Evolutionary conservation across 2,329 filamentous ascomycete species (phyloP).

Genomic region (Claviceps pusilla): DNA sequence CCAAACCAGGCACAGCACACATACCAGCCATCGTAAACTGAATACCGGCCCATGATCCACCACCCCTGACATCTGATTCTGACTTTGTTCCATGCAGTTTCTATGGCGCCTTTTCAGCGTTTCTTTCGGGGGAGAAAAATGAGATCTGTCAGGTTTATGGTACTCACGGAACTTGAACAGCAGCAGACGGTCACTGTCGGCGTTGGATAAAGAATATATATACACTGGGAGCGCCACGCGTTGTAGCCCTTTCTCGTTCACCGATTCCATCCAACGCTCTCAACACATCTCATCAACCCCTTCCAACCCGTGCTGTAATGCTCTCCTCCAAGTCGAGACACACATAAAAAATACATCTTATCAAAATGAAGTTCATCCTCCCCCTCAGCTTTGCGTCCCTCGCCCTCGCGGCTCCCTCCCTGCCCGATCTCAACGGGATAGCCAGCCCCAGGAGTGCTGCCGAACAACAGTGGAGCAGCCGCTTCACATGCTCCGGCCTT

Average conservation of each 20-base stretch:
- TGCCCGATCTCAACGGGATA: background rate
- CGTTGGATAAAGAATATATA: background rate
- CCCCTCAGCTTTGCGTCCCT: background rate
- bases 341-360: background rate
- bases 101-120: too few species aligned
- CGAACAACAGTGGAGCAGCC: background rate
- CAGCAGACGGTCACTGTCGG: too few species aligned
- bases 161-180: too few species aligned
- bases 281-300: background rate
- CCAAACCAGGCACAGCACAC: background rate
- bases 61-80: background rate
- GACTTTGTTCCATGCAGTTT: background rate
- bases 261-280: too few species aligned
- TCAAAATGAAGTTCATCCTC: background rate
- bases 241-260: background rate
- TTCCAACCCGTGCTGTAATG: too few species aligned
- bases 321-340: too few species aligned
- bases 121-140: too few species aligned
- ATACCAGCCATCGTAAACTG: background rate
- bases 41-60: background rate
- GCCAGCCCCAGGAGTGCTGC: background rate
- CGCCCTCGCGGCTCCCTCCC: background rate
- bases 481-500: background rate
- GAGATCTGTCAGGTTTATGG: too few species aligned
- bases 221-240: background rate